A percentile compares a stretch with the other conserved stretches of the same genome.
Evolutionary conservation across 148 eudicot species (phyloP).

Genomic region (Oxyria digyna): DNA sequence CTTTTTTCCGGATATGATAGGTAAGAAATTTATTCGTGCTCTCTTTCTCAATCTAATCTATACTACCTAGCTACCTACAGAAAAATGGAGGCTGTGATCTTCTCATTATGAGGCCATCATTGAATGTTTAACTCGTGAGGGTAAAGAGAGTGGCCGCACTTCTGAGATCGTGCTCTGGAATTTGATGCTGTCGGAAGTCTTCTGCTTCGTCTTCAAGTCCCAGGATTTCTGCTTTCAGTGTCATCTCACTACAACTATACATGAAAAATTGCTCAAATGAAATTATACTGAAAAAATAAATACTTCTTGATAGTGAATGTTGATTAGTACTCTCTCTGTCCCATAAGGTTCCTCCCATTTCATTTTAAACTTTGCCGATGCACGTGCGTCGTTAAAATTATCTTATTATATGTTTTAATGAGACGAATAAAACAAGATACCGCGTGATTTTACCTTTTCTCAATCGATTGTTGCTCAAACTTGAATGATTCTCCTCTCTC

Average conservation of each 20-base stretch:
- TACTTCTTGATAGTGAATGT: no score
- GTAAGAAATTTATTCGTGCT: not conserved
- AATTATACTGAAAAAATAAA: not conserved
- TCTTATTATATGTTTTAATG: no score
- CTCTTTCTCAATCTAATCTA: slow-evolving; percentile 4
- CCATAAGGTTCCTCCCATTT: no score
- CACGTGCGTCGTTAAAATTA: no score
- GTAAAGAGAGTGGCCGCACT: slow-evolving; percentile 24
- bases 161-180: slow-evolving; percentile 20
- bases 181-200: slow-evolving; percentile 10
- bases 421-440: not conserved
- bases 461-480: slow-evolving; percentile 18
- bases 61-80: slow-evolving; percentile 6
- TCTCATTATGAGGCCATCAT: not conserved
- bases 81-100: not conserved
- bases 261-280: not conserved
- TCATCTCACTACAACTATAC: slow-evolving; percentile 8
- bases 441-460: slow-evolving; percentile 27
- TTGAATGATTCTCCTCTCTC: slow-evolving; percentile 16
- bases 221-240: slow-evolving; percentile 21
- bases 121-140: slow-evolving; percentile 16
- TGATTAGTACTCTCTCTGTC: no score
- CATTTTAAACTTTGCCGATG: no score
- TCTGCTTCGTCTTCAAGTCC: slow-evolving; percentile 15
- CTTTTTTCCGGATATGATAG: not conserved